Base-by-base conservation (phyloP, 768 basidiomycete species). In the Tricholoma saponaceum region DNA sequence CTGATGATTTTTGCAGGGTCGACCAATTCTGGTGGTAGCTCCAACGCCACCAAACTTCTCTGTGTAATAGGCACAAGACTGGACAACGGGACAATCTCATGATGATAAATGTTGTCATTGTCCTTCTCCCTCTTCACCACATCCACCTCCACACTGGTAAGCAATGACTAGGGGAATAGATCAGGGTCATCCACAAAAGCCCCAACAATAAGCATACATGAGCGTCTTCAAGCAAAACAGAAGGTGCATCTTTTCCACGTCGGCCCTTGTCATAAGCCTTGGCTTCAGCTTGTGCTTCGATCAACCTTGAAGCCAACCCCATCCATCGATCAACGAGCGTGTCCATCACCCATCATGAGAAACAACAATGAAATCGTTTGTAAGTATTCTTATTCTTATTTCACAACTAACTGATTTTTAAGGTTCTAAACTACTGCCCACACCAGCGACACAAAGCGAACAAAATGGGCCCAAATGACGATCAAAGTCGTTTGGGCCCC, bases 71-170 rank as follows among this genome's bases (percentile, higher is more conserved):
- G 67, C 0, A 85, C 73, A 6, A 97, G 80, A 14, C 86, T 80
- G 2, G 88, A 83, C 4, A 82, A 64, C 0, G 93, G 76, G 0
- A 95, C 94, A 1, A 96, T 78, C 55, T 92, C 87, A 52, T 92
- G 81, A 63, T 97, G 93, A 73, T 98, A 99, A 37, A 99, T 97
- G 6, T 97, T 76, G 70, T 96, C 90, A 69, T 99, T 99, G 70
- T 98, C 96, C 30, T 92, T 83, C 60, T 88, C 83, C 0, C 95
- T 91, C 13, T 92, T 82, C 4, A 76, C 71, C 32, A 90, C 70
- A 56, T 84, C 82, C 52, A 81, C 84, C 62, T 87, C 81, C 23
- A 97, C 75, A 7, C 76, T 85, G 47, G 87, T 86, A 23, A 89
- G 73, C 14, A 98, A 75, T 1, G 90, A 91, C 95, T 98, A 67